Evolutionary conservation across 2,329 filamentous ascomycete species (phyloP), one percentile per base, ranked within the genome.

Genomic region (Paecilomyces sp.): DNA sequence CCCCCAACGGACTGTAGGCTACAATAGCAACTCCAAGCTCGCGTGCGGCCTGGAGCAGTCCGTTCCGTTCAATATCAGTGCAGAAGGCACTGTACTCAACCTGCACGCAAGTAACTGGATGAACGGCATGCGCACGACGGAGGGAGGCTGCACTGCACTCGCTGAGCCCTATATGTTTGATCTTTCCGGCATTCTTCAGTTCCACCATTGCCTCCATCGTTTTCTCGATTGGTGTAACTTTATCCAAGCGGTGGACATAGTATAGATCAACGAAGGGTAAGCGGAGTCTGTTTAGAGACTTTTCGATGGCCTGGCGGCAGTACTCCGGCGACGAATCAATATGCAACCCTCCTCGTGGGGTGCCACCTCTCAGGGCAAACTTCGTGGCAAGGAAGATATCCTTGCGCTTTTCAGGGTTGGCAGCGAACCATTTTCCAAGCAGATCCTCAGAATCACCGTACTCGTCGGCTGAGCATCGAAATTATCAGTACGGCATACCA

Each of bases 301-400:
- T 70, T 7, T 72, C 72, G 56, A 75, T 77, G 3, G 74, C 72
- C 41, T 73, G 61, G 55, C 75, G 73, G 50, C 68, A 69, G 61
- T 79, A 78, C 52, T 74, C 75, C 0, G 71, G 68, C 7, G 69
- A 71, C 33, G 67, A 72, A 58, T 74, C 64, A 24, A 76, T 64
- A 11, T 65, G 59, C 7, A 53, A 54, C n/a, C 56, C 57, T 12
- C 60, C 62, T 54, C 59, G 24, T n/a, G 36, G n/a, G 1, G 55
- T 34, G 1, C 36, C n/a, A 2, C 58, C 62, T 55, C 52, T 64
- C 69, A 67, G 33, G 13, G 70, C 78, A 60, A 80, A 81, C 62
- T 82, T 82, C 30, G 79, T 79, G 1, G 77, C 76, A 2, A 83
- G 68, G 66, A 82, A 81, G 61, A 82, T 78, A 55, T 81, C 68